Evolutionary conservation across 1,139 yeast genomes (phyloP), one percentile per base, ranked within the genome.

Genomic region (Saccharomyces hybrid): DNA sequence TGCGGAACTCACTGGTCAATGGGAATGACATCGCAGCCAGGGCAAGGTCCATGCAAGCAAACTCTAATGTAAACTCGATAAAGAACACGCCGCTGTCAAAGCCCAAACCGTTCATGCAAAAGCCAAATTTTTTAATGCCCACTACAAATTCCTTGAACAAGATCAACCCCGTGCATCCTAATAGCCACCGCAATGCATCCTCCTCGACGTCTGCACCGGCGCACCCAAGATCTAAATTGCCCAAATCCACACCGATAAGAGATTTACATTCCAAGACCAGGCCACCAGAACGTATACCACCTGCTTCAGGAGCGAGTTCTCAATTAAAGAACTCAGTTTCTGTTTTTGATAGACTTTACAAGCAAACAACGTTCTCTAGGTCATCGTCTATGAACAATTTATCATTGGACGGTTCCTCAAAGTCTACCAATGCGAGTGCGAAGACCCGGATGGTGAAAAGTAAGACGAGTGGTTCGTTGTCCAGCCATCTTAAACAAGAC

Each of bases 1-100:
- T 64, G 49, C 53, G 60, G 48, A 56, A 57, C 42, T 59, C 62
- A 12, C 44, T 56, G 11, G 54, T 52, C 14, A 50, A 42, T 32
- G 51, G 49, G 14, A 54, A 51, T 46, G 52, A 51, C 21, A 50
- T 47, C 31, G 44, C 47, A 32, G 47, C 32, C 9, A 54, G 48
- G 28, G 50, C 49, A 29, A 32, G 54, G 19, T 38, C 26, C 19
- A 38, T 38, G 44, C 44, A 38, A 19, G 44, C 44, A 5, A 38
- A 38, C 4, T 38, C 44, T 29, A 51, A 53, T 21, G 29, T 56
- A 44, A 58, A 55, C 48, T 50, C 49, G 48, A 51, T 57, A 24
- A 60, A 57, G 42, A 61, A 55, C 48, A 60, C 63, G 8, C 61
- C 60, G 42, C 52, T 62, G 48, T 58, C 58, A n/a, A 52, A 54